A percentile compares a stretch with the other conserved stretches of the same genome.
These are phyloP conservation scores for Tillandsia fasciculata DNA, from an alignment of 176 grass and related monocot genomes.

Conservation along the genomic window DNA sequence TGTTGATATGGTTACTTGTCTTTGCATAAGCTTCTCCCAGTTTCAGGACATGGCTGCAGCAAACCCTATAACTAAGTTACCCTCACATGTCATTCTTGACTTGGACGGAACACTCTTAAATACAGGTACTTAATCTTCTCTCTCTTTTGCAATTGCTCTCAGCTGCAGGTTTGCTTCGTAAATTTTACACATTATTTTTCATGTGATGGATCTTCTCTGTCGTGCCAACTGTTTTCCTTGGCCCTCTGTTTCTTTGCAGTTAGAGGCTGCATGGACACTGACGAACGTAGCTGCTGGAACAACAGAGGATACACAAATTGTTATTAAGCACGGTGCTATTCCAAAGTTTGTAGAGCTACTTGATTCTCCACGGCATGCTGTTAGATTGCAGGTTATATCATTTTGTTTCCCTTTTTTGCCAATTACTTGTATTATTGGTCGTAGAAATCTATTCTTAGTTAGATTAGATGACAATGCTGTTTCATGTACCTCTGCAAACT, in stretches of 20 bases:
- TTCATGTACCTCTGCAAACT: too few relatives aligned
- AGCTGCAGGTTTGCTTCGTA: too few relatives aligned
- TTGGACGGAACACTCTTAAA: too few relatives aligned
- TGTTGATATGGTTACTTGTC: too few relatives aligned
- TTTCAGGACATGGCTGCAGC: too few relatives aligned
- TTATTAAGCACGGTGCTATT: slow-evolving; percentile 55
- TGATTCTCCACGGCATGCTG: slow-evolving; percentile 36
- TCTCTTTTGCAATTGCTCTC: too few relatives aligned
- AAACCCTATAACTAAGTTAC: too few relatives aligned
- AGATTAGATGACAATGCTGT: too few relatives aligned
- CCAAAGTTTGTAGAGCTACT: slow-evolving; percentile 57
- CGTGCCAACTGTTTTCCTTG: not conserved
- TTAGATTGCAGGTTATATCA: slow-evolving; percentile 61
- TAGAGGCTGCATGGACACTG: slow-evolving; percentile 74
- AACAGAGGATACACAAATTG: slow-evolving; percentile 59
- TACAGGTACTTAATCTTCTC: too few relatives aligned
- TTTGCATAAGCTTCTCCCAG: too few relatives aligned
- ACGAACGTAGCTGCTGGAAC: slow-evolving; percentile 71
- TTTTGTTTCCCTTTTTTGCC: not conserved
- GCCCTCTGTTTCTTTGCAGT: slow-evolving; percentile 25
- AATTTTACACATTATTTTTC: not conserved
- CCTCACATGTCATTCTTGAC: too few relatives aligned
- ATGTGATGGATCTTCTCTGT: slow-evolving; percentile 2
- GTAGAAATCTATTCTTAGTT: not conserved
- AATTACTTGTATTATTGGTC: slow-evolving; percentile 16